Percentiles rank a stretch among this genome's conserved stretches.
Conservation (phyloP, 148 eudicot species). For the Amaranthus palmeri region DNA sequence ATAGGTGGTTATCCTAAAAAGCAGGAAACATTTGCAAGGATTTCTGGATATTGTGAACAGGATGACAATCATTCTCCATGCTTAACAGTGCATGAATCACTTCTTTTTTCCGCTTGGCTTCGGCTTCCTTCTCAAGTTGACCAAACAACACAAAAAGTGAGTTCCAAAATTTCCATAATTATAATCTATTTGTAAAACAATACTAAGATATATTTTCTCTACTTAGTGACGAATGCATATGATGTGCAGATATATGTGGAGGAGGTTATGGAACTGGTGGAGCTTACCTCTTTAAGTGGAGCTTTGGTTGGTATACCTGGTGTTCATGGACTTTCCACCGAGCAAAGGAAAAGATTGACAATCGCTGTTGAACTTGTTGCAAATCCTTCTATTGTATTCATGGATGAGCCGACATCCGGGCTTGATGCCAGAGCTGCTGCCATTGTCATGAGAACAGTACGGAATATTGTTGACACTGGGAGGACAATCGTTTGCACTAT, state of each 20-base stretch:
- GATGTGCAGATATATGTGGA: constrained; percentile 70
- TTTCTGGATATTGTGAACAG: constrained; percentile 97
- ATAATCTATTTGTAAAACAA: neutral
- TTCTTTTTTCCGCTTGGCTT: constrained; percentile 85
- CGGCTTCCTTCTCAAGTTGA: constrained; percentile 68
- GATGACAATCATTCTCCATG: constrained; percentile 91
- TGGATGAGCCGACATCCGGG: constrained; percentile 99
- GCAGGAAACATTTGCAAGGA: constrained; percentile 87
- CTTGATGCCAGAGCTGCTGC: constrained; percentile 98
- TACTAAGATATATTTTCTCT: neutral
- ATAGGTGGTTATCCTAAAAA: constrained; percentile 87
- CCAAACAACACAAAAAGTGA: constrained; percentile 54
- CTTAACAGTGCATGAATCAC: constrained; percentile 78
- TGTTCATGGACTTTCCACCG: constrained; percentile 86
- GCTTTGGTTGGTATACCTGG: constrained; percentile 92
- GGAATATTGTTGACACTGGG: constrained; percentile 92
- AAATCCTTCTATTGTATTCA: constrained; percentile 95
- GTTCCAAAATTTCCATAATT: neutral
- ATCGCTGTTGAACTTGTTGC: constrained; percentile 98
- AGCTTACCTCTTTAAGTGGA: constrained; percentile 61
- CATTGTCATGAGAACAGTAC: constrained; percentile 95
- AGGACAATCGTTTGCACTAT: constrained; percentile 97
- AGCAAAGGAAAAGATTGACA: constrained; percentile 89
- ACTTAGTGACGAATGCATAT: constrained; percentile 4
- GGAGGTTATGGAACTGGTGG: constrained; percentile 94